Evolutionary conservation across 2,329 filamentous ascomycete genomes (phyloP).

Genomic region (Botrytis tulipae): DNA sequence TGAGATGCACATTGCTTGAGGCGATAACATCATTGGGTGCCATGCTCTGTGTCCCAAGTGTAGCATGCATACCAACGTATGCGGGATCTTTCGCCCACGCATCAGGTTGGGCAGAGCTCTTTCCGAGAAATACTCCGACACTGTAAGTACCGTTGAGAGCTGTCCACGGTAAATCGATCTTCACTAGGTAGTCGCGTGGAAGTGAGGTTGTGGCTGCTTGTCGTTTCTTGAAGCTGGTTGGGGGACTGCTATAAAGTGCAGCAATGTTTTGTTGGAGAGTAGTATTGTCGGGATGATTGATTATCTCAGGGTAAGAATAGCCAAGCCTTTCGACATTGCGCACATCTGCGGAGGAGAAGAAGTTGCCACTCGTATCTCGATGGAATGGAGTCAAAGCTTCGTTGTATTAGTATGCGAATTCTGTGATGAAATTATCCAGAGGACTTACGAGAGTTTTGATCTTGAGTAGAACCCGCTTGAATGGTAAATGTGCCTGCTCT

Average conservation of each 20-base stretch:
- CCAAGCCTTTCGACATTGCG: constrained; percentile 49
- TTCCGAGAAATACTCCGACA: constrained; percentile 40
- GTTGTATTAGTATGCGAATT: neutral
- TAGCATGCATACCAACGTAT: constrained; percentile 19
- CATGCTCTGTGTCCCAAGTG: neutral
- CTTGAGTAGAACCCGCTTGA: constrained; percentile 33
- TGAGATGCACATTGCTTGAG: constrained; percentile 42
- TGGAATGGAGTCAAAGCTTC: constrained; percentile 60
- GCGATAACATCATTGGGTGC: constrained; percentile 30
- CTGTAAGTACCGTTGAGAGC: constrained; percentile 37
- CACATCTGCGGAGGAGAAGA: constrained; percentile 11
- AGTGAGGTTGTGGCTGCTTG: neutral
- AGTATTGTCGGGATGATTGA: constrained; percentile 7
- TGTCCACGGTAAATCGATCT: constrained; percentile 37
- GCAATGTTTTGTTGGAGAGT: constrained; percentile 19
- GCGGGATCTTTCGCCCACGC: constrained; percentile 20
- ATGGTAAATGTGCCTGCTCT: constrained; percentile 60
- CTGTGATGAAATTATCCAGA: no score
- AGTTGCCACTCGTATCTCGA: constrained; percentile 35
- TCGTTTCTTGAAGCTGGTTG: neutral
- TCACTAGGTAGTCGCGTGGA: constrained; percentile 38
- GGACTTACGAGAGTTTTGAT: constrained; percentile 14
- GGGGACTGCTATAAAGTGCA: constrained; percentile 5
- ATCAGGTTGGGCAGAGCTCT: constrained; percentile 32
- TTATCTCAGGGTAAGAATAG: constrained; percentile 67